Evolutionary conservation across 1,284 basidiomycete genomes (phyloP).

Genomic region (Peniophora sp.): DNA sequence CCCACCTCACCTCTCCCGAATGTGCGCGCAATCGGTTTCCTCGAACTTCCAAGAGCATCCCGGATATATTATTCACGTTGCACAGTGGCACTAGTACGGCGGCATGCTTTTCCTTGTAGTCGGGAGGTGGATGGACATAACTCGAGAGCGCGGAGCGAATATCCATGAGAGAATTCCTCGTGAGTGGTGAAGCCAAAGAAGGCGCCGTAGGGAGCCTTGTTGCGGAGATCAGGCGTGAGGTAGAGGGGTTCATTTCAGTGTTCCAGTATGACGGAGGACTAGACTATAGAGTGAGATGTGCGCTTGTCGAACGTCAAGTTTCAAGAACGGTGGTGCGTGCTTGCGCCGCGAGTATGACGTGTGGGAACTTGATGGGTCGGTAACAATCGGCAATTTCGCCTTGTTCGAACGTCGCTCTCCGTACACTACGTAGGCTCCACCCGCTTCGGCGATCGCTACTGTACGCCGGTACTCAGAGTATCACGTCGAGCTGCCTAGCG

Average conservation of each 20-base stretch:
- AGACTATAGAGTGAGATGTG: too few relatives aligned
- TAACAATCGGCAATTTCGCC: too few relatives aligned
- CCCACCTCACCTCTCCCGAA: slow-evolving; percentile 76
- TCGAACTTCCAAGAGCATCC: slow-evolving; percentile 65
- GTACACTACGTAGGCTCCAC: too few relatives aligned
- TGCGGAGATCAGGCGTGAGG: slow-evolving; percentile 10
- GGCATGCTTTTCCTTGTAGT: slow-evolving; percentile 33
- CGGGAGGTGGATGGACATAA: slow-evolving; percentile 5
- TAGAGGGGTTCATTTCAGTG: not conserved
- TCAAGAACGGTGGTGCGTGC: too few relatives aligned
- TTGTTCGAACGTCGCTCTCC: too few relatives aligned
- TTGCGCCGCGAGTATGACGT: too few relatives aligned
- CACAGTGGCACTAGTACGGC: slow-evolving; percentile 71
- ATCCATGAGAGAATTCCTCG: slow-evolving; percentile 25
- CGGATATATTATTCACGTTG: slow-evolving; percentile 57
- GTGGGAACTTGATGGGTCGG: too few relatives aligned
- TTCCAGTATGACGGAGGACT: too few relatives aligned
- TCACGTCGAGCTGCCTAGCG: too few relatives aligned
- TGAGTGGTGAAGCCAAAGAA: slow-evolving; percentile 33
- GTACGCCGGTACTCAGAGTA: too few relatives aligned
- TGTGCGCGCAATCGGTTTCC: slow-evolving; percentile 57
- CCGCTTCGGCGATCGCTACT: too few relatives aligned
- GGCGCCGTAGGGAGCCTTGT: slow-evolving; percentile 10
- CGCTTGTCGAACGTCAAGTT: too few relatives aligned
- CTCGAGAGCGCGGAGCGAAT: slow-evolving; percentile 33